Base-by-base conservation (phyloP, 1,284 basidiomycete species). In the Volvariella volvacea region DNA sequence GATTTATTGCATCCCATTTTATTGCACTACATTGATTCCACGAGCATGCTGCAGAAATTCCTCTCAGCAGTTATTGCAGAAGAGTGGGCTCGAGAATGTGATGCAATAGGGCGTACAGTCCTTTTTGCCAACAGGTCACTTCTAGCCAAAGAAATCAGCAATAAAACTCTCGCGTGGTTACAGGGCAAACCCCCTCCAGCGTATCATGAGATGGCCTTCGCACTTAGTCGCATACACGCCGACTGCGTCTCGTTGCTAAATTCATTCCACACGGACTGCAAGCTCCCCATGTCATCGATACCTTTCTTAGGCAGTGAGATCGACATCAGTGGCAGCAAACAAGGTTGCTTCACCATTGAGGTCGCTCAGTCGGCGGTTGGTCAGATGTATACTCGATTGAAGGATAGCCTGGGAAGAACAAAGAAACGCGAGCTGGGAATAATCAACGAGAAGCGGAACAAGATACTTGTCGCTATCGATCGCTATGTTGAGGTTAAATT, bases 31-130 rank as follows among this genome's bases (percentile, higher is more conserved):
- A 68, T 97, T 52, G 76, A 81, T 33, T 96, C 95, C 1, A 76
- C 82, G 0, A 94, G 90, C 54, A 95, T 96, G 71, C 76, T 98
- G 17, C 93, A 97, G 58, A 87, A 89, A 53, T 87, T 94, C 60
- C 66, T 99, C 22, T 71, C 86, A 2, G 83, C 90, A 3, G 79
- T 91, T 28, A 77, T 98, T 52, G 67, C 93, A 1, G 92, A 97
- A 61, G 92, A 98, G 68, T 99, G 95, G 96, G 90, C 93, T 10
- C 66, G 65, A n/a, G 70, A 76, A 45, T 71, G 77, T 48, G 71
- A 73, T 28, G 51, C 46, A n/a, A 34, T 49, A 32, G 19, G 59
- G 3, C 49, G 66, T 16, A 45, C 60, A 9, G 52, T 58, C 2
- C 60, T 71, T 25, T 68, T 85, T 44, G 68, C 80, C 21, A 75